Conservation (phyloP, 176 grass and related monocot genomes). For the Miscanthus lutarioriparius region DNA sequence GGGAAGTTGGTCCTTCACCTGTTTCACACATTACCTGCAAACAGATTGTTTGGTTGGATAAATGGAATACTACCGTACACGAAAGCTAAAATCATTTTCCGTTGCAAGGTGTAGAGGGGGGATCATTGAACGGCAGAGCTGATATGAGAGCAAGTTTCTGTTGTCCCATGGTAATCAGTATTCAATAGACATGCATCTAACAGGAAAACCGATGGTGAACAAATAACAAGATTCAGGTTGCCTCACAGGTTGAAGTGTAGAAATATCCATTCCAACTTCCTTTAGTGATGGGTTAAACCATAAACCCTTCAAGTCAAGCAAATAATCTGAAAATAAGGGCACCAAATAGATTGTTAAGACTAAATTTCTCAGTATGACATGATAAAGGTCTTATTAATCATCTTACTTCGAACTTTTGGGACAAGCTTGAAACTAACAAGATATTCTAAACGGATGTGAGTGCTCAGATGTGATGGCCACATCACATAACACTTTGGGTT, state of each 20-base stretch:
- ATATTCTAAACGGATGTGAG: slow-evolving; percentile 69
- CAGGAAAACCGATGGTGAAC: background rate
- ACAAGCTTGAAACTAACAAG: slow-evolving; percentile 74
- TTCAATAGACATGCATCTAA: slow-evolving; percentile 12
- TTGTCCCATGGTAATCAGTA: background rate
- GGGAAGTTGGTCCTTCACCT: slow-evolving; percentile 52
- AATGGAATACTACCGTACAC: slow-evolving; percentile 22
- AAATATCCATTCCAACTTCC: slow-evolving; percentile 48
- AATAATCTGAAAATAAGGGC: slow-evolving; percentile 72
- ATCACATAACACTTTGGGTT: slow-evolving; percentile 68
- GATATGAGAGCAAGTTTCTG: slow-evolving; percentile 19
- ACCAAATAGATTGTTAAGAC: slow-evolving; percentile 35
- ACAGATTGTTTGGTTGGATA: slow-evolving; percentile 36
- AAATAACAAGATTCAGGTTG: slow-evolving; percentile 25
- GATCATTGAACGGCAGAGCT: background rate
- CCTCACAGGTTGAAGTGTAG: slow-evolving; percentile 62
- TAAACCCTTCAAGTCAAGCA: slow-evolving; percentile 71
- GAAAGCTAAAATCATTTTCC: slow-evolving; percentile 13
- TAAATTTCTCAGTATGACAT: slow-evolving; percentile 15
- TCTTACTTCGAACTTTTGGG: slow-evolving; percentile 66
- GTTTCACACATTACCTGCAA: slow-evolving; percentile 45
- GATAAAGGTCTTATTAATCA: slow-evolving; percentile 34
- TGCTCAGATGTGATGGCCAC: slow-evolving; percentile 58
- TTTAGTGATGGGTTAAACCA: slow-evolving; percentile 53
- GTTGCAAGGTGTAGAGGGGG: slow-evolving; percentile 23